phyloP scores from a whole-genome alignment of 352 stramenopile genomes.

The Pythium brachiatum region DNA sequence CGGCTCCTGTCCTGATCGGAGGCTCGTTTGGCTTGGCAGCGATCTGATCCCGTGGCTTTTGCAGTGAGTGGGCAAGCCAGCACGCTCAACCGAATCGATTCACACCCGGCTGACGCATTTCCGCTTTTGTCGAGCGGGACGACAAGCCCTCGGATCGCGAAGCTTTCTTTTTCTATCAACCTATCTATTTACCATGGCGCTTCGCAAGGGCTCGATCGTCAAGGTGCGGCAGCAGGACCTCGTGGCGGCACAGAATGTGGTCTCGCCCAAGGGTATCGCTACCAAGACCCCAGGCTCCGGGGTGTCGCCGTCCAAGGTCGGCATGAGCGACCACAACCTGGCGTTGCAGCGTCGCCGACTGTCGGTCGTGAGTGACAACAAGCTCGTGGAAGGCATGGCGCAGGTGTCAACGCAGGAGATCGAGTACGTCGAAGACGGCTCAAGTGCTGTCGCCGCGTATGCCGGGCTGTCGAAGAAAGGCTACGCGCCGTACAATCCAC shows the following conservation, averaged over 20 bases:
- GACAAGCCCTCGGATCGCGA: background rate
- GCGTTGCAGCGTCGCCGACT: slow-evolving; percentile 61
- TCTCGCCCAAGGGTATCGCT: slow-evolving; percentile 80
- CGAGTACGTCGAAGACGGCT: slow-evolving; percentile 63
- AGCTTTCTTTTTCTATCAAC: background rate
- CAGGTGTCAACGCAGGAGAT: slow-evolving; percentile 58
- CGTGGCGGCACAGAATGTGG: slow-evolving; percentile 58
- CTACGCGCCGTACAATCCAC: slow-evolving; percentile 92
- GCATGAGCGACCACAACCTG: slow-evolving; percentile 50
- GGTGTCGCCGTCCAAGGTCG: slow-evolving; percentile 31
- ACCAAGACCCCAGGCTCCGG: slow-evolving; percentile 50
- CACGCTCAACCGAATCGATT: too few relatives aligned
- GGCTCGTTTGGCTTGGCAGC: background rate
- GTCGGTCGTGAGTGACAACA: slow-evolving; percentile 80
- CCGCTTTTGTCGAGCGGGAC: slow-evolving; percentile 1
- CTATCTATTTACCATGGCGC: slow-evolving; percentile 33
- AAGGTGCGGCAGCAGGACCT: slow-evolving; percentile 61
- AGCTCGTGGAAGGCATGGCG: slow-evolving; percentile 75
- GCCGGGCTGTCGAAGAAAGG: slow-evolving; percentile 80
- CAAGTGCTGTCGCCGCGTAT: slow-evolving; percentile 59
- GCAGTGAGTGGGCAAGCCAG: background rate
- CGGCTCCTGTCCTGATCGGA: background rate
- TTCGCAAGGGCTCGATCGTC: slow-evolving; percentile 47
- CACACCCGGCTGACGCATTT: background rate
- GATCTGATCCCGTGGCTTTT: background rate